Base-by-base conservation (phyloP, 2,329 filamentous ascomycete genomes). In the Fusarium avenaceum region DNA sequence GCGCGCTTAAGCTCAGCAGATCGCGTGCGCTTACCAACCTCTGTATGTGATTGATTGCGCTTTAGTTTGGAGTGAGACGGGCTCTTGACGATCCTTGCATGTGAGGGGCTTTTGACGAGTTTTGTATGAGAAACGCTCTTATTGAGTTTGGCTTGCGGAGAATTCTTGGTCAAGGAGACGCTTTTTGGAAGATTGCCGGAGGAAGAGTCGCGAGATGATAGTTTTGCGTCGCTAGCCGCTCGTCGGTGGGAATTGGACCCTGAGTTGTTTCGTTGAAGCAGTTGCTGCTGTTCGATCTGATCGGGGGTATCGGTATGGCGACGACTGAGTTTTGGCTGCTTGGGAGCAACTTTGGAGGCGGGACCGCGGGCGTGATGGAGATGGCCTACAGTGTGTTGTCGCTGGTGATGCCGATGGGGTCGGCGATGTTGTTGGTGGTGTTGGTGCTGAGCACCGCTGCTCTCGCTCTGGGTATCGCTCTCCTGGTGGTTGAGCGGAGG, bases 1-100 rank as follows among this genome's bases (percentile, higher is more conserved):
- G 83, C 81, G 58, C 85, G 84, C 74, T 87, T 87, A 49, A 87
- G 79, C 70, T 83, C 82, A 42, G 82, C 77, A 15, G 85, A 90
- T 48, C 84, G 84, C 75, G 89, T 89, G 75, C 87, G 86, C 79
- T 87, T 88, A 54, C 63, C 67, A 38, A 70, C 43, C 45, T 70
- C 67, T 15, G 67, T 68, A 58, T 70, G 67, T 15, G 67, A 70
- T 19, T 59, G 63, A 64, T 70, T 70, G 63, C 67, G 67, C 67
- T 70, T 70, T 17, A 89, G 78, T 71, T 77, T 86, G 17, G 83
- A 79, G 53, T 86, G 82, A 5, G 87, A 88, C 10, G 79, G 72
- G 74, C 86, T 88, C 76, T 87, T 87, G 72, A 82, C 84, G 26
- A 86, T 78, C 59, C 81, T 82, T 43, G 79, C 72, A 6, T 80